Evolutionary conservation across 208 protist species (phyloP), one percentile per base, ranked within the genome.

Genomic region (Trypanosoma caninum): DNA sequence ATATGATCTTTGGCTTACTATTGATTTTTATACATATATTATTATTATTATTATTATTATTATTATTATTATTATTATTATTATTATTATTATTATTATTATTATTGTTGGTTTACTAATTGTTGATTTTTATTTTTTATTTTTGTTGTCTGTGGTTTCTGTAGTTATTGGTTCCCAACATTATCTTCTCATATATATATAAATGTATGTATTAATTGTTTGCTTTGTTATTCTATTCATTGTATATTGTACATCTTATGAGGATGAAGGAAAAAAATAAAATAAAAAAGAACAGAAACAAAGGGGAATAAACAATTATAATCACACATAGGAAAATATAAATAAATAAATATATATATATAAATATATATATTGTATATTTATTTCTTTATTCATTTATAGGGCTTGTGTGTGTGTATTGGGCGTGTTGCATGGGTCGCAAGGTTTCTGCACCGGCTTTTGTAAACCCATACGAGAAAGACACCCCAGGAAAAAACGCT

Each of bases 381-480:
- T 38, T 13, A 7, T 50, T 50, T 50, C 9, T 50, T 16, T 50
- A 30, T 50, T 27, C 22, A 16, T 9, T 50, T 22, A 28, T 1
- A 35, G 46, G 45, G 6, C 35, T 52, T 45, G 42, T 27, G 42
- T 13, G 20, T 47, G 10, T 2, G 42, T 22, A 13, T 1, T 6
- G 25, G 46, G 31, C 25, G 10, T 0, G 34, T 0, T 22, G 41
- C 2, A 3, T 18, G 37, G 11, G 20, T 20, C 57, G 42, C 5
- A 22, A n/a, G 20, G 33, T 54, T 3, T 14, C 44, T 16, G 46
- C 57, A 4, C 57, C 57, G 23, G n/a, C 23, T 37, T 4, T 63
- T 3, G 11, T 51, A 6, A 54, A 54, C 42, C 40, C 41, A 7
- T 59, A 59, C 53, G 53, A 59, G 20, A 37, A 47, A 22, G 35